Evolutionary conservation across 257 asterid species (phyloP).

Genomic region (Petrea volubilis): DNA sequence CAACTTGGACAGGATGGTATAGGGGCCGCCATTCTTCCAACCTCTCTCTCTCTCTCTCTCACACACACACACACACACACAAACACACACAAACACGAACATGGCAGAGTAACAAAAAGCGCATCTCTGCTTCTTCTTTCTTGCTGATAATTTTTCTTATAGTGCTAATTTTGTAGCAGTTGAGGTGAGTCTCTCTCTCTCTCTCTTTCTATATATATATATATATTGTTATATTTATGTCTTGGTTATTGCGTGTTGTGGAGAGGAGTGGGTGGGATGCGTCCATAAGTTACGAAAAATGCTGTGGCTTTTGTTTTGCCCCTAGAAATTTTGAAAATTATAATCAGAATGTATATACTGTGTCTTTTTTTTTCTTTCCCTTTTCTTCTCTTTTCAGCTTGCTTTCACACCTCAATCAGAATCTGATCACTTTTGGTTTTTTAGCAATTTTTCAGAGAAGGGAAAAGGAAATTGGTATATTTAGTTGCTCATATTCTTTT

Average conservation of each 20-base stretch:
- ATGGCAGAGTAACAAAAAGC: background rate
- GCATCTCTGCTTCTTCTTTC: constrained; percentile 11
- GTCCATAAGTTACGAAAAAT: background rate
- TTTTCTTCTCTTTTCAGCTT: constrained; percentile 13
- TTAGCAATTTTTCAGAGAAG: background rate
- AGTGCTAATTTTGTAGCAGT: constrained; percentile 12
- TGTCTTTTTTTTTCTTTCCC: background rate
- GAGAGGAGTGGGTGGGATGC: constrained; percentile 22
- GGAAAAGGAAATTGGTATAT: background rate
- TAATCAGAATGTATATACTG: background rate
- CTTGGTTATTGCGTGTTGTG: constrained; percentile 19
- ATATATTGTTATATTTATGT: background rate
- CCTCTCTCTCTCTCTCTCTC: constrained; percentile 5
- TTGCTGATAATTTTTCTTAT: constrained; percentile 3
- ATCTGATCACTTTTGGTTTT: constrained; percentile 12
- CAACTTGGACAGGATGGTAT: constrained; percentile 21
- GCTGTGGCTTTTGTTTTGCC: background rate
- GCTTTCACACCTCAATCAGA: constrained; percentile 29
- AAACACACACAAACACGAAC: background rate
- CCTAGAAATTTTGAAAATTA: background rate
- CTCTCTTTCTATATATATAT: background rate
- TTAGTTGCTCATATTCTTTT: constrained; percentile 11
- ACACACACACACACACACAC: background rate
- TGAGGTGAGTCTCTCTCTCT: constrained; percentile 16
- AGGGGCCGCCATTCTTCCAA: constrained; percentile 35